phyloP scores from a whole-genome alignment of 768 basidiomycete genomes.

The Lactarius sp. region DNA sequence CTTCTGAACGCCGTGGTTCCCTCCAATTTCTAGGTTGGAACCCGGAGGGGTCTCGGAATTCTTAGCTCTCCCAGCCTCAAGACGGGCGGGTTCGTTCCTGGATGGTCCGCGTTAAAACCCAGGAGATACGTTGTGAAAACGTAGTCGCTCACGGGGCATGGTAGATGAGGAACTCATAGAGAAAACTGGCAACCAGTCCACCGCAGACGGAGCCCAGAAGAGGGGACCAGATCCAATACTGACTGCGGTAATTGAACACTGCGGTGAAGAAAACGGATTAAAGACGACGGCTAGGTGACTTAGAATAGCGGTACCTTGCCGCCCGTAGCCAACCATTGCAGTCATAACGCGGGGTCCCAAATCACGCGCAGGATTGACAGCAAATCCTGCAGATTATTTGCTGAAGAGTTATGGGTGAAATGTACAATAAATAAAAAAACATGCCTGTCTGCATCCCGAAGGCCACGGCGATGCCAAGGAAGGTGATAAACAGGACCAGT shows the following conservation, averaged over 20 bases:
- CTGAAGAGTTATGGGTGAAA: background rate
- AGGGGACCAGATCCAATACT: too few species aligned
- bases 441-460: slow-evolving; percentile 56
- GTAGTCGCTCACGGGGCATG: slow-evolving; percentile 44
- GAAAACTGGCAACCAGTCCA: slow-evolving; percentile 45
- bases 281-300: background rate
- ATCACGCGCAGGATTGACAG: slow-evolving; percentile 69
- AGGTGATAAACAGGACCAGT: slow-evolving; percentile 48
- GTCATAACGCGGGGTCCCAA: slow-evolving; percentile 64
- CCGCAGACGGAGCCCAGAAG: slow-evolving; percentile 48
- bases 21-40: background rate
- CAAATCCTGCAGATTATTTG: slow-evolving; percentile 39
- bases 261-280: background rate
- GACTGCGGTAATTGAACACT: too few species aligned
- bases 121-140: background rate
- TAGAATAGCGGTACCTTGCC: background rate
- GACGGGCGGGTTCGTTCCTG: slow-evolving; percentile 13
- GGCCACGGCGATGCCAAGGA: slow-evolving; percentile 54
- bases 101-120: background rate
- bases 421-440: background rate
- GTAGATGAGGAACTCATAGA: slow-evolving; percentile 58
- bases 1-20: background rate
- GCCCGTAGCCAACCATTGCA: slow-evolving; percentile 57
- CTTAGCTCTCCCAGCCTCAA: background rate
- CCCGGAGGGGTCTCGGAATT: slow-evolving; percentile 2